These are phyloP conservation scores for Lipomyces oligophaga DNA, from an alignment of 805 yeast species.

Conservation along the genomic window DNA sequence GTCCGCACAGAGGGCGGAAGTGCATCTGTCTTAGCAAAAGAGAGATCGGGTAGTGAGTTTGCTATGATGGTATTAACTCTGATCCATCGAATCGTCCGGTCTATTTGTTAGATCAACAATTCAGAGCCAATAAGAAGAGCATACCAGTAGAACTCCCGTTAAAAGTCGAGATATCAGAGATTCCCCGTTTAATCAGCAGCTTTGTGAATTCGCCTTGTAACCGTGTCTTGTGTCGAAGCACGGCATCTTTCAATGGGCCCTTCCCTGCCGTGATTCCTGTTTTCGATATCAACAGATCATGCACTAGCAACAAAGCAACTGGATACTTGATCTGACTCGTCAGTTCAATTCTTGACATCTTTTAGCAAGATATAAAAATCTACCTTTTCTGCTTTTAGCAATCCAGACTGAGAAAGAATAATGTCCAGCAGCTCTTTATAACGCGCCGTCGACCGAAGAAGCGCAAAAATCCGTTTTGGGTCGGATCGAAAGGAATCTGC, in stretches of 20 bases:
- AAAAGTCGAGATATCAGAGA: slow-evolving; percentile 43
- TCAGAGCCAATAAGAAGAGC: neutral
- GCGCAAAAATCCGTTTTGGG: slow-evolving; percentile 83
- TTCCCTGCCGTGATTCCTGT: slow-evolving; percentile 86
- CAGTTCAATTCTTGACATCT: slow-evolving; percentile 44
- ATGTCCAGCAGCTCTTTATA: slow-evolving; percentile 61
- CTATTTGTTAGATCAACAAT: neutral
- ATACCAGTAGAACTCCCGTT: slow-evolving; percentile 10
- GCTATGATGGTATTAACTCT: slow-evolving; percentile 58
- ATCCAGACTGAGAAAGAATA: slow-evolving; percentile 62
- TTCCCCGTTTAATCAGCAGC: slow-evolving; percentile 68
- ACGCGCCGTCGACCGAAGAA: slow-evolving; percentile 72
- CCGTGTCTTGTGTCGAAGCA: slow-evolving; percentile 74
- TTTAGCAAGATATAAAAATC: neutral
- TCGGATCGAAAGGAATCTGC: slow-evolving; percentile 45
- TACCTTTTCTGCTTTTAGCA: slow-evolving; percentile 49
- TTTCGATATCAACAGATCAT: slow-evolving; percentile 72
- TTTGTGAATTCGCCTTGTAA: slow-evolving; percentile 77
- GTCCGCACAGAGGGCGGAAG: slow-evolving; percentile 45
- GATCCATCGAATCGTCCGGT: slow-evolving; percentile 45
- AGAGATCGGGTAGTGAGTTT: slow-evolving; percentile 29
- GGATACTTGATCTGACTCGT: slow-evolving; percentile 46
- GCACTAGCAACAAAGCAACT: slow-evolving; percentile 63
- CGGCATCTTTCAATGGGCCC: slow-evolving; percentile 76
- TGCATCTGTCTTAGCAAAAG: slow-evolving; percentile 8